Evolutionary conservation across 495 filamentous ascomycete species (phyloP), one percentile per base, ranked within the genome.

Genomic region (Hypomontagnella monticulosa): DNA sequence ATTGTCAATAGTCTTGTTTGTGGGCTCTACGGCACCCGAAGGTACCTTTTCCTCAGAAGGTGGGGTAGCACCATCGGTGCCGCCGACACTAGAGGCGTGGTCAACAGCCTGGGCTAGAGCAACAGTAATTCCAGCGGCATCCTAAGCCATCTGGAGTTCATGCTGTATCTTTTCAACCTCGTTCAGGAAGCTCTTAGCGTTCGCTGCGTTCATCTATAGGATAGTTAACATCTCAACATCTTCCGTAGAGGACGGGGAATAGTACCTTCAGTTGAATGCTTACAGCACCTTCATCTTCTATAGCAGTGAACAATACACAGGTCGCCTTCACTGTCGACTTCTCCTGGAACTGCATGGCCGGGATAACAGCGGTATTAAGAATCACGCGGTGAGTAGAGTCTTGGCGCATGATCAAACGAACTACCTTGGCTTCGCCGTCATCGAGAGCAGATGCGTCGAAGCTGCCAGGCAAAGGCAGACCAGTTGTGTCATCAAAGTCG

Each of bases 331-430:
- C 76, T 47, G 89, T 81, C 49, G 85, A 82, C 63, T 86, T 90
- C 16, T 91, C 87, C 30, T 90, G 86, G 67, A 91, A 87, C 34
- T 84, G 83, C 85, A 93, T 89, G 4, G 85, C 83, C 66, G 89
- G 87, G 44, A 90, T 84, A 54, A 97, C 79, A 0, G 86, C 84
- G 3, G 88, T 89, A 75, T 97, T 97, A 37, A 97, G 81, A 70
- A 95, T 87, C n/a, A 97, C 88, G n/a, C 91, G 85, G 53, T 89
- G 83, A 4, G 89, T 91, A 38, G 91, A 90, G 63, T 96, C 92
- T 41, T 94, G 92, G 4, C 93, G 87, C 88, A 97, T 92, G 59
- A 97, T 85, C 67, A 97, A 84, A 19, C 93, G 88, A 9, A 86
- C 86, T 19, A 79, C 73, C 58, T 79, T 82, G 23, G 69, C 63